Percentiles rank a stretch among this genome's conserved stretches.
Evolutionary conservation across 2,329 filamentous ascomycete species (phyloP).

Genomic region (Zymoseptoria brevis): DNA sequence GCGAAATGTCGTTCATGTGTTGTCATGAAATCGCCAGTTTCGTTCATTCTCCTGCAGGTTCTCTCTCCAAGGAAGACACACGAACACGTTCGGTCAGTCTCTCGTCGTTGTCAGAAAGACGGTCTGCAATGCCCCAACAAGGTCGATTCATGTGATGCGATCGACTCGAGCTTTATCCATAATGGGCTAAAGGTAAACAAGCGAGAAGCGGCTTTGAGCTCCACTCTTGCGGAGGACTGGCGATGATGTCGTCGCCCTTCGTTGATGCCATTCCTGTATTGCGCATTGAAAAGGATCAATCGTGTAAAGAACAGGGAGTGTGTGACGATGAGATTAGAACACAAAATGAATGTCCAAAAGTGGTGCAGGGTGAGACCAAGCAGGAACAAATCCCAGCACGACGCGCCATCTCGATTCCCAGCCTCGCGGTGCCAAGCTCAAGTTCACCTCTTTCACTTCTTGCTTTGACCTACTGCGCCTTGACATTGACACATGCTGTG

Average conservation of each 20-base stretch:
- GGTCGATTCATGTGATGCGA: neutral
- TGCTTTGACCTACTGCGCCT: neutral
- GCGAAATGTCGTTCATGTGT: neutral
- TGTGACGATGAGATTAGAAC: neutral
- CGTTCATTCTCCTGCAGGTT: neutral
- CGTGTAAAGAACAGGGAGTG: neutral
- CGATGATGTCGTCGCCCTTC: neutral
- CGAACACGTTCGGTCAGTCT: neutral
- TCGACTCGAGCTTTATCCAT: neutral
- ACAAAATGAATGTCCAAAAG: neutral
- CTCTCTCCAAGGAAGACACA: neutral
- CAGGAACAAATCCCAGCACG: neutral
- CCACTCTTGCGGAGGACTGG: neutral
- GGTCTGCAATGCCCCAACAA: neutral
- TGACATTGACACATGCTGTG: neutral
- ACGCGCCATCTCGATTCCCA: neutral
- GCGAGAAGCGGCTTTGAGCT: neutral
- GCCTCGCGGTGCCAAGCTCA: neutral
- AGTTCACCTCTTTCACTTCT: neutral
- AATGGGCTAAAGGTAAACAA: neutral
- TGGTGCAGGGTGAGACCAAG: neutral
- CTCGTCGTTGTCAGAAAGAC: neutral
- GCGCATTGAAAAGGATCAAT: neutral
- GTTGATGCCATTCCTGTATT: neutral
- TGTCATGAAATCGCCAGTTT: neutral